Evolutionary conservation across 768 basidiomycete genomes (phyloP).

Genomic region (Termitomyces eurrhizus): DNA sequence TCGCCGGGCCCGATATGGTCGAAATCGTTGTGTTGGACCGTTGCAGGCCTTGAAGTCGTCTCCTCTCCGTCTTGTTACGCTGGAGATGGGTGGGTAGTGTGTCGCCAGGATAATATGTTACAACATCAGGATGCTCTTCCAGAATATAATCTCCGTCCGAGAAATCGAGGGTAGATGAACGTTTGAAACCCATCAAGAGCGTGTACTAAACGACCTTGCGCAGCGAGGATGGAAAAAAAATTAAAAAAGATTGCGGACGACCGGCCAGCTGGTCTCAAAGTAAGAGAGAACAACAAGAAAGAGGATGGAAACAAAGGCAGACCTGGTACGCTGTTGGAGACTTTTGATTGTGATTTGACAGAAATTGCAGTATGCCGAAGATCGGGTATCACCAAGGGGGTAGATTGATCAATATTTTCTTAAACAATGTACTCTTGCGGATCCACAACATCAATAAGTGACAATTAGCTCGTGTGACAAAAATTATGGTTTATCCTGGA

Average conservation of each 20-base stretch:
- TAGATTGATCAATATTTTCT: not conserved
- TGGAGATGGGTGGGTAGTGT: conserved; percentile 51
- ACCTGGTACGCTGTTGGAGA: not conserved
- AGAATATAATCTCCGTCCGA: conserved; percentile 46
- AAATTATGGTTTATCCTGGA: too few relatives aligned
- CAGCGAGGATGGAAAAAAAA: conserved; percentile 23
- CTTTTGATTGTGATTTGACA: conserved; percentile 1
- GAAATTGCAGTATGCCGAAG: not conserved
- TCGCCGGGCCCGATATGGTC: conserved; percentile 22
- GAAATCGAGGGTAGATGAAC: conserved; percentile 66
- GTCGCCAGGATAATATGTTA: conserved; percentile 23
- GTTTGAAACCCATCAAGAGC: conserved; percentile 33
- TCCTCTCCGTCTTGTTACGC: conserved; percentile 84
- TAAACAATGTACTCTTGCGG: not conserved
- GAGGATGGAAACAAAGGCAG: conserved; percentile 4
- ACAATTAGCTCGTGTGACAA: too few relatives aligned
- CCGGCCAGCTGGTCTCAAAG: conserved; percentile 44
- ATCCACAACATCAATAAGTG: too few relatives aligned
- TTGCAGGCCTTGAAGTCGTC: conserved; percentile 82
- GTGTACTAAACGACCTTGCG: conserved; percentile 34
- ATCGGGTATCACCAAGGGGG: conserved; percentile 1
- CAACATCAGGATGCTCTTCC: conserved; percentile 52
- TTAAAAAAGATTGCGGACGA: conserved; percentile 30
- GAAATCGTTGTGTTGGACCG: conserved; percentile 42
- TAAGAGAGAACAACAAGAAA: conserved; percentile 15